These are phyloP conservation scores for Lineolata rhizophorae DNA, from an alignment of 495 filamentous ascomycete genomes.

Conservation along the genomic window DNA sequence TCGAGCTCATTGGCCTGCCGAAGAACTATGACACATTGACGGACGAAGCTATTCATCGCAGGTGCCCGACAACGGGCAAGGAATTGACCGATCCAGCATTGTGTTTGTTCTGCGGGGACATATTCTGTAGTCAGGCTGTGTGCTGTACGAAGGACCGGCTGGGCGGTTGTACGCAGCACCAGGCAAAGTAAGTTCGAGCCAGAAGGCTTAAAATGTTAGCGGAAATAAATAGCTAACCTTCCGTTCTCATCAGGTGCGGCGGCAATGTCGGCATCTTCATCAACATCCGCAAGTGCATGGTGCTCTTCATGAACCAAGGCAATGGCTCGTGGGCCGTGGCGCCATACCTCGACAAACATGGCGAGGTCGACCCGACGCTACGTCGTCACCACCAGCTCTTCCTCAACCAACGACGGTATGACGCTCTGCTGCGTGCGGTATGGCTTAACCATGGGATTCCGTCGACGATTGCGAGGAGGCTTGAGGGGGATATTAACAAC, in stretches of 20 bases:
- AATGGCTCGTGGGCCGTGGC: slow-evolving; percentile 48
- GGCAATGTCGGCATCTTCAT: slow-evolving; percentile 77
- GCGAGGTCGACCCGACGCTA: slow-evolving; percentile 74
- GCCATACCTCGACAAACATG: slow-evolving; percentile 87
- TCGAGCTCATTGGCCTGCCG: slow-evolving; percentile 81
- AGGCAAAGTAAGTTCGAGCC: slow-evolving; percentile 46
- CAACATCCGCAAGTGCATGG: slow-evolving; percentile 84
- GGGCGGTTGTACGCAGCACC: slow-evolving; percentile 79
- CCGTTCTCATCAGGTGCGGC: slow-evolving; percentile 42
- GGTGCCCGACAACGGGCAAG: slow-evolving; percentile 75
- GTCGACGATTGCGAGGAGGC: slow-evolving; percentile 67
- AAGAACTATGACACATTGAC: slow-evolving; percentile 83
- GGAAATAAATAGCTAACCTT: background rate
- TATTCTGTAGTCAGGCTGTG: slow-evolving; percentile 83
- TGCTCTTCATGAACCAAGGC: slow-evolving; percentile 71
- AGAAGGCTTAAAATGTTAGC: background rate
- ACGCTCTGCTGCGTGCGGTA: slow-evolving; percentile 58
- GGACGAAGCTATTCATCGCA: slow-evolving; percentile 66
- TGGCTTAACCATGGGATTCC: slow-evolving; percentile 79
- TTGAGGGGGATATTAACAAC: slow-evolving; percentile 88
- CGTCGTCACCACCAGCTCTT: slow-evolving; percentile 64
- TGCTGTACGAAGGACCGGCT: slow-evolving; percentile 54
- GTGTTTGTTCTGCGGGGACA: slow-evolving; percentile 87
- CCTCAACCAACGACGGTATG: slow-evolving; percentile 82
- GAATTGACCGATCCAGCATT: slow-evolving; percentile 75